Percentiles rank a stretch among this genome's conserved stretches.
These are phyloP conservation scores for Solanum chilense DNA, from an alignment of 257 asterid genomes.

Conservation along the genomic window DNA sequence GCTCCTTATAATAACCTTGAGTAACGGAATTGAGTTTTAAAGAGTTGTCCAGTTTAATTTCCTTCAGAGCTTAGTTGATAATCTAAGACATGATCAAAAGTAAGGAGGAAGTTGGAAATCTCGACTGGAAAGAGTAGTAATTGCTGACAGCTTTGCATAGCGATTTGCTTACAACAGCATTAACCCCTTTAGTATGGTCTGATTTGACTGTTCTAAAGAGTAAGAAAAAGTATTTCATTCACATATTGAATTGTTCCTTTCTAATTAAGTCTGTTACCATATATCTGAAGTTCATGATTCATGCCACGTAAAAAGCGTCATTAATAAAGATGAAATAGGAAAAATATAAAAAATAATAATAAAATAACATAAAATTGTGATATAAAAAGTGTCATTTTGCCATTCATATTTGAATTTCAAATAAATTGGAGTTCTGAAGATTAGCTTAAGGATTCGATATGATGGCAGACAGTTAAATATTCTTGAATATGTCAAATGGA, in stretches of 20 bases:
- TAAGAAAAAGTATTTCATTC: background rate
- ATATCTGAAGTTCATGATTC: background rate
- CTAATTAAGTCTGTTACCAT: background rate
- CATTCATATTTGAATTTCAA: background rate
- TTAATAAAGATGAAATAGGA: background rate
- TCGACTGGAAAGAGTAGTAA: background rate
- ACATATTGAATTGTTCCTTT: background rate
- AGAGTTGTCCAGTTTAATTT: background rate
- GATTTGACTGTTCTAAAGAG: background rate
- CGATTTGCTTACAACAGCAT: background rate
- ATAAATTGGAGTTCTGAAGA: background rate
- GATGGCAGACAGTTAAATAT: background rate
- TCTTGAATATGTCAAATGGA: background rate
- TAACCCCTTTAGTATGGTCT: background rate
- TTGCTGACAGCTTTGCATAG: background rate
- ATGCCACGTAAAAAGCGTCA: background rate
- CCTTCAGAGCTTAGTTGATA: background rate
- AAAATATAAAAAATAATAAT: background rate
- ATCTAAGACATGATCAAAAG: background rate
- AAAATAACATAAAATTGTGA: background rate
- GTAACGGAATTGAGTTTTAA: background rate
- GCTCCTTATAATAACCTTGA: background rate
- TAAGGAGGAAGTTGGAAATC: background rate
- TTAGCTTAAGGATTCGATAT: background rate
- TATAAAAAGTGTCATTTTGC: background rate